A percentile compares a stretch with the other conserved stretches of the same genome.
Evolutionary conservation across 306 rosid genomes (phyloP).

Genomic region (Vigna unguiculata): DNA sequence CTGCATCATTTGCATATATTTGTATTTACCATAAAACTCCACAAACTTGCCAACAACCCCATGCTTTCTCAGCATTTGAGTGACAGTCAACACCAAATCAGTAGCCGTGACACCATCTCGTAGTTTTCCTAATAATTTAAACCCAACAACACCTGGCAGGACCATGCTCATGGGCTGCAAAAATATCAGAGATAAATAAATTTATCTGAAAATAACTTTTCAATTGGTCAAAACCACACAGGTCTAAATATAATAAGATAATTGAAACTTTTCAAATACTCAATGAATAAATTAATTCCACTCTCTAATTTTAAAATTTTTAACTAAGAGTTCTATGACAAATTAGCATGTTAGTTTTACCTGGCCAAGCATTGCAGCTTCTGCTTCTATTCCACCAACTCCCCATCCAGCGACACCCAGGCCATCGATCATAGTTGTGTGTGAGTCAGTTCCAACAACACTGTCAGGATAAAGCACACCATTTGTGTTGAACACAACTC

Average conservation of each 20-base stretch:
- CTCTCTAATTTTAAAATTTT: conserved; percentile 7
- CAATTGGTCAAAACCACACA: conserved; percentile 13
- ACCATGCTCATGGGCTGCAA: conserved; percentile 99
- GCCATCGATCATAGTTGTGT: conserved; percentile 99
- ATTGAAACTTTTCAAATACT: not conserved
- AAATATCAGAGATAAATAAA: conserved; percentile 26
- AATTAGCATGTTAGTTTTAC: conserved; percentile 51
- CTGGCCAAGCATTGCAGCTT: conserved; percentile 99
- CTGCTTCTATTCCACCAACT: conserved; percentile 99
- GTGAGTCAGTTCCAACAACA: conserved; percentile 97
- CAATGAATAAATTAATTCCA: conserved; percentile 18
- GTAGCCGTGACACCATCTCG: conserved; percentile 95
- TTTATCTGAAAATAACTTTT: conserved; percentile 11
- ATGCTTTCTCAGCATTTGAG: conserved; percentile 95
- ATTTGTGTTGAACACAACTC: conserved; percentile 87
- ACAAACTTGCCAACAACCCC: conserved; percentile 98
- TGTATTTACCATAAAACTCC: conserved; percentile 83
- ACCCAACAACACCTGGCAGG: conserved; percentile 97
- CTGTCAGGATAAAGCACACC: conserved; percentile 95
- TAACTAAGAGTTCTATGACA: not conserved
- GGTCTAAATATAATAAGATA: conserved; percentile 13
- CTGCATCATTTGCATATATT: not conserved
- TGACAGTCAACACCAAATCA: conserved; percentile 94
- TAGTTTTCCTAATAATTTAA: conserved; percentile 80
- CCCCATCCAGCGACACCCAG: conserved; percentile 99